A percentile compares a stretch with the other conserved stretches of the same genome.
Conservation (phyloP, 805 yeast genomes). For the Nakazawaea ambrosiae region DNA sequence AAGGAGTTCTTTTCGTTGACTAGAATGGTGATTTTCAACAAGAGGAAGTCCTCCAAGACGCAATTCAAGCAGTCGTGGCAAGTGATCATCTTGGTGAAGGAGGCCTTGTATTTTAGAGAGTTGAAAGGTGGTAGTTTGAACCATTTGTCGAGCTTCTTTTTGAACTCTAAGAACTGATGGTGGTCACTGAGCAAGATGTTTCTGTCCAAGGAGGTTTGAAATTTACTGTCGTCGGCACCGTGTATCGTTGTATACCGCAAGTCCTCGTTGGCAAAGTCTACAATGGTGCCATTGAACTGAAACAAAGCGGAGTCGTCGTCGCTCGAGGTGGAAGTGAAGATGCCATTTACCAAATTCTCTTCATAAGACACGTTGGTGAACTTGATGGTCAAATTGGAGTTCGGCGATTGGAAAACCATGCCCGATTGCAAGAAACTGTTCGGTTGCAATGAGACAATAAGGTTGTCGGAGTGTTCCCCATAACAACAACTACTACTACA, state of each 20-base stretch:
- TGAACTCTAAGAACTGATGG: constrained; percentile 19
- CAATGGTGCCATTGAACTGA: constrained; percentile 21
- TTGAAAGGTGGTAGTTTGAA: constrained; percentile 29
- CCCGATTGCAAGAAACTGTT: constrained; percentile 8
- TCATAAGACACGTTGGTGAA: constrained; percentile 3
- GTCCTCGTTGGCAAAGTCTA: constrained; percentile 23
- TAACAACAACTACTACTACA: neutral
- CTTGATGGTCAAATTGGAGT: neutral
- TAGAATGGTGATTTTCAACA: constrained; percentile 23
- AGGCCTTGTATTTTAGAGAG: constrained; percentile 20
- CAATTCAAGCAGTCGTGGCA: constrained; percentile 23
- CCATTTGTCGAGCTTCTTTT: constrained; percentile 26
- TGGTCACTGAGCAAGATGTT: constrained; percentile 18
- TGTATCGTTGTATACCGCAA: constrained; percentile 18
- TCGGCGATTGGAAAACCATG: neutral
- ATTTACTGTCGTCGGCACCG: constrained; percentile 22
- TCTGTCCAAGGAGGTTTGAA: neutral
- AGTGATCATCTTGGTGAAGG: constrained; percentile 25
- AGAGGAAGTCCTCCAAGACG: constrained; percentile 21
- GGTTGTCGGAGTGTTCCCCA: too few relatives aligned
- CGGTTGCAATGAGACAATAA: too few relatives aligned
- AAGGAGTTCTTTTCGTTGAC: constrained; percentile 20
- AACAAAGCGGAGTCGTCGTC: neutral
- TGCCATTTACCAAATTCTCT: constrained; percentile 5
- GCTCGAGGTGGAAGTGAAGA: neutral